Conservation (phyloP, 257 asterid species). For the Ophiorrhiza pumila region DNA sequence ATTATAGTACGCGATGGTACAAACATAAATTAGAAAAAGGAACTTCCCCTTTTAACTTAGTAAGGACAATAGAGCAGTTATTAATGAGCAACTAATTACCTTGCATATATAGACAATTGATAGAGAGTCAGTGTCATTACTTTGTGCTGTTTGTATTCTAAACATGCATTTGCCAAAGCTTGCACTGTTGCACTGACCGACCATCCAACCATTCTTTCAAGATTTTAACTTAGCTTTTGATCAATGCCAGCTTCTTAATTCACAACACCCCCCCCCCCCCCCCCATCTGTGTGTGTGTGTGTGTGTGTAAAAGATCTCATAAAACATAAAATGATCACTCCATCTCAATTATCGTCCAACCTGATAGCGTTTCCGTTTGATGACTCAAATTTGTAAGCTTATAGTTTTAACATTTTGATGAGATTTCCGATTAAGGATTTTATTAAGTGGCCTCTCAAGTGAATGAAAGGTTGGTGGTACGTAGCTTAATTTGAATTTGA, state of each 20-base stretch:
- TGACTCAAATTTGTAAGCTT: not conserved
- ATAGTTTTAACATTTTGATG: not conserved
- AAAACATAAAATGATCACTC: too few relatives aligned
- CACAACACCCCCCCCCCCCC: not conserved
- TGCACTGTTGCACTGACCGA: not conserved
- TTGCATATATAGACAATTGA: too few relatives aligned
- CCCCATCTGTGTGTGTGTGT: too few relatives aligned
- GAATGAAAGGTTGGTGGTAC: conserved; percentile 3
- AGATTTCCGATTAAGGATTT: too few relatives aligned
- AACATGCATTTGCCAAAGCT: not conserved
- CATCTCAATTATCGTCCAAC: not conserved
- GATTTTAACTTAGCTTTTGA: not conserved
- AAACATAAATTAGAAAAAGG: not conserved
- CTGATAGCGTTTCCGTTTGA: not conserved
- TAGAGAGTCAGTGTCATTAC: too few relatives aligned
- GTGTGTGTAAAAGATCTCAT: too few relatives aligned
- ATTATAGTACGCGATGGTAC: not conserved
- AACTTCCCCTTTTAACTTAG: not conserved
- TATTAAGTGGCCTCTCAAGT: conserved; percentile 3
- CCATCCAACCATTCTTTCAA: not conserved
- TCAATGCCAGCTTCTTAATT: not conserved
- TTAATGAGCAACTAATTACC: not conserved
- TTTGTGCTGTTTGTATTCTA: too few relatives aligned
- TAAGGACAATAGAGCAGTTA: not conserved
- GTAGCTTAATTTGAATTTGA: too few relatives aligned